A percentile compares a stretch with the other conserved stretches of the same genome.
These are phyloP conservation scores for Marchantia polymorpha DNA, from an alignment of 225 moss, liverwort and hornwort species.

Conservation along the genomic window DNA sequence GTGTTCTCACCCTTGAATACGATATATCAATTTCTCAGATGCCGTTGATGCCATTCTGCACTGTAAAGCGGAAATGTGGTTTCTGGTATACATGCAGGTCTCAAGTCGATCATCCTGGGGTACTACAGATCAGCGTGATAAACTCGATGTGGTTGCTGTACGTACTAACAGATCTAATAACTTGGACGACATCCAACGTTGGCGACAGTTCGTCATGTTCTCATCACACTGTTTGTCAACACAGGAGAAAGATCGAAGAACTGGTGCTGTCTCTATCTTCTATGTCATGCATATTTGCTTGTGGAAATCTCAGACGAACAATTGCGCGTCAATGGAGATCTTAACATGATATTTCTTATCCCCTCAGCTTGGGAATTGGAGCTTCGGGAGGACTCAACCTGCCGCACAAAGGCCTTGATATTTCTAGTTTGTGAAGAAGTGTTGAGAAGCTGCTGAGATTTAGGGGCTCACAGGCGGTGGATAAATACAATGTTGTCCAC, in stretches of 20 bases:
- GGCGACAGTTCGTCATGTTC: constrained; percentile 8
- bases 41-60: not conserved
- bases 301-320: not conserved
- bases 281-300: not conserved
- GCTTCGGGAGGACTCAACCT: too few relatives aligned
- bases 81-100: not conserved
- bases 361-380: too few relatives aligned
- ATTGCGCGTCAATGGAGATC: not conserved
- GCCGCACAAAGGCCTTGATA: too few relatives aligned
- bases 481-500: too few relatives aligned
- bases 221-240: constrained; percentile 31
- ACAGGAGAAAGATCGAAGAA: constrained; percentile 31
- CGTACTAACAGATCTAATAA: not conserved
- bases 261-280: constrained; percentile 7
- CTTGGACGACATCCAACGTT: not conserved
- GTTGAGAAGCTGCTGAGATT: too few relatives aligned
- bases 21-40: not conserved
- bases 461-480: too few relatives aligned
- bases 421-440: too few relatives aligned
- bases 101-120: not conserved
- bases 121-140: too few relatives aligned
- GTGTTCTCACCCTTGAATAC: not conserved
- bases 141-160: not conserved
- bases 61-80: not conserved
- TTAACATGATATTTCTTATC: not conserved